Evolutionary conservation across 345 rosid species (phyloP), one percentile per base, ranked within the genome.

Genomic region (Erysimum cheiranthoides): DNA sequence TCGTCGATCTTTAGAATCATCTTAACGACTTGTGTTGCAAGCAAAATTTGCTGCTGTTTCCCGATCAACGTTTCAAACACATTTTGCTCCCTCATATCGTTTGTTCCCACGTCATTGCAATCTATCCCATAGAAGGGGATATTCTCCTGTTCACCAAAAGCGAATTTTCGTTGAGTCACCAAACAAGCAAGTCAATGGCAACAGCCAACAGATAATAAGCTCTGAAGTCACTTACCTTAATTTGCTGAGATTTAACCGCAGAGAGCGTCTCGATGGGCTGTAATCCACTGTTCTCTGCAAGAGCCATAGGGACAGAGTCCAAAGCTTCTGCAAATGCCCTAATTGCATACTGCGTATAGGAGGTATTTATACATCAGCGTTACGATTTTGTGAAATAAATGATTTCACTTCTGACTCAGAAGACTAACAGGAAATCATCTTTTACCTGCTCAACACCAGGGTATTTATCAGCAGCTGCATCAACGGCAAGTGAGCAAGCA

Each of bases 1-100:
- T 95, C 99, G 14, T 95, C 99, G 31, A 93, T 95, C 82, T 95
- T 95, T 63, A 95, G 70, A 14, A 95, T 90, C 99, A 95, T 96
- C 84, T 96, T 96, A 39, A 96, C 98, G 52, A 96, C 99, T 78
- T 96, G 98, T 8, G 98, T 96, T n/a, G 99, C 98, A 38, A 96
- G 90, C 54, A 95, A 80, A 56, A 92, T 88, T 86, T 95, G 99
- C 80, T 92, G 98, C 82, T 95, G 93, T 86, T 93, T 93, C 58
- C 99, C 99, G 3, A 93, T 96, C 84, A 90, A 76, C n/a, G 96
- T 89, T 86, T 93, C 98, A 27, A 93, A 96, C 18, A 96, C 98
- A 25, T 89, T 78, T 69, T 93, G 99, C 76, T 93, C 89, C 6
- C 87, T 79, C 98, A 96, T 93, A 82, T 96, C 91, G 46, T 91